Conservation (phyloP, 139 green algal genomes). For the Deuterostichococcus epilithicus region DNA sequence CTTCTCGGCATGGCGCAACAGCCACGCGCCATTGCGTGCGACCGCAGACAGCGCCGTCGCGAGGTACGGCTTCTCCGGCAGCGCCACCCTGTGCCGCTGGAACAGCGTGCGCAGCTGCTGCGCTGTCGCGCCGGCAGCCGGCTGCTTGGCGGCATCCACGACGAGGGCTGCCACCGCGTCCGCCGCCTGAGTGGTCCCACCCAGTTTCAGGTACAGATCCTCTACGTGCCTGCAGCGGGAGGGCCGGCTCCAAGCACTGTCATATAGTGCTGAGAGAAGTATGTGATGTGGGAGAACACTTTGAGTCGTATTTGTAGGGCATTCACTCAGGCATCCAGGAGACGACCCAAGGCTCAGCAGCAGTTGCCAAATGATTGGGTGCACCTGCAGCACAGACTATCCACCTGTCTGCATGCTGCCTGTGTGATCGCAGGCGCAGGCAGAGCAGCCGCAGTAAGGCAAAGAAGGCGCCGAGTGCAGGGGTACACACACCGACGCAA, state of each 20-base stretch:
- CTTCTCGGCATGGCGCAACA: conserved; percentile 2
- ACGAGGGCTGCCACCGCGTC: conserved; percentile 25
- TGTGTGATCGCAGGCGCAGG: too few relatives aligned
- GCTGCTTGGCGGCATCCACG: not conserved
- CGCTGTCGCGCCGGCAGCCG: conserved; percentile 23
- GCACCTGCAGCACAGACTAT: too few relatives aligned
- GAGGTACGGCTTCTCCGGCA: not conserved
- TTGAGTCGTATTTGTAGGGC: too few relatives aligned
- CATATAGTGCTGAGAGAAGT: not conserved
- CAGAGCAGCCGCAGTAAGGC: too few relatives aligned
- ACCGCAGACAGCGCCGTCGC: not conserved
- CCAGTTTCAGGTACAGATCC: conserved; percentile 7
- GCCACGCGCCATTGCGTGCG: not conserved
- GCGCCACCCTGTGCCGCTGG: not conserved
- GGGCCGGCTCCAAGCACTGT: not conserved
- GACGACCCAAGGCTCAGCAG: too few relatives aligned
- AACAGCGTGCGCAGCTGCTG: conserved; percentile 5
- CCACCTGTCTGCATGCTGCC: too few relatives aligned
- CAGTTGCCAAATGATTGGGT: too few relatives aligned
- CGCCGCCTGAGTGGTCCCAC: not conserved
- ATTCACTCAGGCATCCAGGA: too few relatives aligned
- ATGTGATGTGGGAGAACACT: too few relatives aligned
- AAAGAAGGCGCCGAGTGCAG: too few relatives aligned
- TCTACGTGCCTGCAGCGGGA: conserved; percentile 3
- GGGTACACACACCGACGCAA: too few relatives aligned